Conservation (phyloP, 176 grass and related monocot species). For the Cenchrus purpureus region DNA sequence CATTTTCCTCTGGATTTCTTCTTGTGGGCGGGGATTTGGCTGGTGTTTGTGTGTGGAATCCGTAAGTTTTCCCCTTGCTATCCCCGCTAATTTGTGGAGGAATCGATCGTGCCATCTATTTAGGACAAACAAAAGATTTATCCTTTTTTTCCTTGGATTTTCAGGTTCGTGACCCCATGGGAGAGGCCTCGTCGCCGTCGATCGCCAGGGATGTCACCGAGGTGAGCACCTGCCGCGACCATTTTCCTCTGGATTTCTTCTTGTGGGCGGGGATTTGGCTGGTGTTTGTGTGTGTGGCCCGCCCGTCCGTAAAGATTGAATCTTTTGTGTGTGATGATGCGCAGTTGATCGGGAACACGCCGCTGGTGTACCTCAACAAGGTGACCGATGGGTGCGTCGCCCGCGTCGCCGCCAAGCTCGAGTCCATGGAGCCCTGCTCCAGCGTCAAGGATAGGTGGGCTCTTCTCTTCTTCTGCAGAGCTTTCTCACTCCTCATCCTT, state of each 20-base stretch:
- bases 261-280: not conserved
- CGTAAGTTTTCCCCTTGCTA: not conserved
- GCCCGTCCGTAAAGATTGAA: not conserved
- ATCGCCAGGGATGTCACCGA: slow-evolving; percentile 86
- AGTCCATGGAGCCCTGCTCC: slow-evolving; percentile 97
- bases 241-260: not conserved
- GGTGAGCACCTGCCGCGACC: slow-evolving; percentile 35
- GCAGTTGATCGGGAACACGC: slow-evolving; percentile 92
- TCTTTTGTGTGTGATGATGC: not conserved
- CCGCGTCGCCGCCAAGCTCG: slow-evolving; percentile 83
- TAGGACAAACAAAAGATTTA: not conserved
- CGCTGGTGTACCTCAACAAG: slow-evolving; percentile 88
- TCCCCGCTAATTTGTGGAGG: not conserved
- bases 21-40: not conserved
- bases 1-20: not conserved
- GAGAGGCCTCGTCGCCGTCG: slow-evolving; percentile 39
- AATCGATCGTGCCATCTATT: not conserved
- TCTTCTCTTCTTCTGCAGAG: not conserved
- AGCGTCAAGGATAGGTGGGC: slow-evolving; percentile 91
- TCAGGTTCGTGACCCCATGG: slow-evolving; percentile 47
- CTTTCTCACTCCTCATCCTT: not conserved
- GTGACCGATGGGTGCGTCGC: slow-evolving; percentile 71
- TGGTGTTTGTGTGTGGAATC: not conserved
- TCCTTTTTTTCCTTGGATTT: not conserved
- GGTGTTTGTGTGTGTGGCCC: not conserved